Percentiles rank a stretch among this genome's conserved stretches.
phyloP scores from a whole-genome alignment of 371 early-diverging fungal genomes.

The Mucor circinelloides region DNA sequence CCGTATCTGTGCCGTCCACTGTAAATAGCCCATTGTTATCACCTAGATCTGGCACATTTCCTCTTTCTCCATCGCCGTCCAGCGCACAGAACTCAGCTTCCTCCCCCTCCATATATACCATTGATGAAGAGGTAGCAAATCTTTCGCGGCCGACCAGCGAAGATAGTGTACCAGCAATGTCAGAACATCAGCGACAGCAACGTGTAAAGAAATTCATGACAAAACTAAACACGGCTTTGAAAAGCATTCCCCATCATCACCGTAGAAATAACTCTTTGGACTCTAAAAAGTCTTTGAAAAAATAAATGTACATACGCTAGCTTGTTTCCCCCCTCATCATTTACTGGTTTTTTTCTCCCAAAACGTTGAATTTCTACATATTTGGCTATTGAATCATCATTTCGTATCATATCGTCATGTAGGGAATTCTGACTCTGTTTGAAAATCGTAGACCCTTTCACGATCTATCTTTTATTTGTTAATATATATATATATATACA shows the following conservation, averaged over 20 bases:
- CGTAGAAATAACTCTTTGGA: background rate
- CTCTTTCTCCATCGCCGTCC: background rate
- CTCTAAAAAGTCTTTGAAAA: background rate
- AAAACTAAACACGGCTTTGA: slow-evolving; percentile 5
- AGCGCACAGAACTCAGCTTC: background rate
- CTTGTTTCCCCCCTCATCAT: background rate
- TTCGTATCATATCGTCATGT: background rate
- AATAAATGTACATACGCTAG: background rate
- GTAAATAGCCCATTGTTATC: background rate
- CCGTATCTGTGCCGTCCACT: background rate
- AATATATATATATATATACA: background rate
- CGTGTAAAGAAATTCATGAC: background rate
- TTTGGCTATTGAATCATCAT: background rate
- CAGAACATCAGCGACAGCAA: background rate
- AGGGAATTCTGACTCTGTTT: background rate
- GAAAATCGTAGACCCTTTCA: no score
- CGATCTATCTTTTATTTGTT: background rate
- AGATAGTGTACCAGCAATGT: background rate
- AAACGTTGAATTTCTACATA: background rate
- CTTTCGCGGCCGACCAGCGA: background rate
- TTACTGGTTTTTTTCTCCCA: background rate
- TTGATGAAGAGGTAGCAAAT: background rate
- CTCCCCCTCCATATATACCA: background rate
- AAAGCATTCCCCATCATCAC: background rate
- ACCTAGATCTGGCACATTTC: background rate